Percentiles rank a stretch among this genome's conserved stretches.
Evolutionary conservation across 192 early-diverging fungal genomes (phyloP).

Genomic region (Dispira parvispora): DNA sequence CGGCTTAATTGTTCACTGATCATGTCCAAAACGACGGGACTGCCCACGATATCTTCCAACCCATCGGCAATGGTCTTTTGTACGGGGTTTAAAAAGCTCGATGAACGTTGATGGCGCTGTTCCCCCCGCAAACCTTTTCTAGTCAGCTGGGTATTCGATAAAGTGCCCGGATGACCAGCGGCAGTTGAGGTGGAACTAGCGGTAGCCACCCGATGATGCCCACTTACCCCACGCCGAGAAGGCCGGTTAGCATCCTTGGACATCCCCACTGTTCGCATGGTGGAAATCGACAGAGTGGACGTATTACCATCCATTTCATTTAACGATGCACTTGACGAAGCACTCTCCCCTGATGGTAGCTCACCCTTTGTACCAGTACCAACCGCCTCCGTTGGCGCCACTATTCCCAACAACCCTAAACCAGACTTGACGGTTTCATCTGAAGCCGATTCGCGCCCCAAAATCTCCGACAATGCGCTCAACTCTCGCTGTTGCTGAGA

Average conservation of each 20-base stretch:
- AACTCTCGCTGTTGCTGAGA: slow-evolving; percentile 33
- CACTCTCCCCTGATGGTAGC: background rate
- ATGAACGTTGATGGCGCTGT: slow-evolving; percentile 9
- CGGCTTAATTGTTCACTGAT: slow-evolving; percentile 51
- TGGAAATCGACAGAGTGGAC: background rate
- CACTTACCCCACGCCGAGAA: background rate
- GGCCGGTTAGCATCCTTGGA: too few relatives aligned
- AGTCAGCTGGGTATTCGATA: background rate
- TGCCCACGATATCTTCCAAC: slow-evolving; percentile 49
- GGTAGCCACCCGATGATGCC: background rate
- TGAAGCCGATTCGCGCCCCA: background rate
- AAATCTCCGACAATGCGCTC: background rate
- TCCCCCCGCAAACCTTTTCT: background rate
- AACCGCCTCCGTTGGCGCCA: too few relatives aligned
- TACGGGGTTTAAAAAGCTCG: slow-evolving; percentile 44
- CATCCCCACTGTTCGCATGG: background rate
- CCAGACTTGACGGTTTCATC: background rate
- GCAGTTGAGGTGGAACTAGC: slow-evolving; percentile 9
- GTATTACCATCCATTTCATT: background rate
- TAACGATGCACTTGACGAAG: background rate
- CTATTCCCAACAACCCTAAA: background rate
- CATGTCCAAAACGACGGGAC: slow-evolving; percentile 48
- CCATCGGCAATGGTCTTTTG: slow-evolving; percentile 59
- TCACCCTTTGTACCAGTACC: background rate
- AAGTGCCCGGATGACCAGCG: background rate